These are phyloP conservation scores for Rutidosis leptorrhynchoides DNA, from an alignment of 129 eudicot species.

Conservation along the genomic window DNA sequence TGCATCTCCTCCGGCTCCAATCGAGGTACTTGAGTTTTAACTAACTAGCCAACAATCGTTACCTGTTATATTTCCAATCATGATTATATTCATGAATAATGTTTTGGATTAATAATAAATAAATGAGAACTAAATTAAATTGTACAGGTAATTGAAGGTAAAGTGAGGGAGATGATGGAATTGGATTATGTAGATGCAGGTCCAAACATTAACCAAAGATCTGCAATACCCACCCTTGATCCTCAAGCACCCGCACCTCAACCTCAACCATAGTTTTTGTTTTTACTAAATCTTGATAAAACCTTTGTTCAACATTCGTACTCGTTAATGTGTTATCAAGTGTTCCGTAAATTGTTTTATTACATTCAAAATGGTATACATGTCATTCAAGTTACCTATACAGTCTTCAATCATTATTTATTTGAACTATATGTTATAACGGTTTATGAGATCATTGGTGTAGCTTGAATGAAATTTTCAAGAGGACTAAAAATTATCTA, in stretches of 20 bases:
- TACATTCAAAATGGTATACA: too few relatives aligned
- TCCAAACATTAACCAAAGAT: constrained; percentile 37
- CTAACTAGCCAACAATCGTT: neutral
- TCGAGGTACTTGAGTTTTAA: constrained; percentile 22
- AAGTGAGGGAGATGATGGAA: constrained; percentile 30
- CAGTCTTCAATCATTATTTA: too few relatives aligned
- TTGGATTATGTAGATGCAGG: constrained; percentile 43
- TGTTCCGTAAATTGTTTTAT: neutral
- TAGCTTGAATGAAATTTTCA: too few relatives aligned
- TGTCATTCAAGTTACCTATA: neutral
- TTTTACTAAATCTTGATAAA: neutral
- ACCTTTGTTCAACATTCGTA: too few relatives aligned
- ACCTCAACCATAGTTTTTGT: constrained; percentile 2
- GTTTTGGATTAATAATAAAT: neutral
- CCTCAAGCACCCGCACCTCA: constrained; percentile 35
- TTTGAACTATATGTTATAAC: neutral
- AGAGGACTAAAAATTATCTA: too few relatives aligned
- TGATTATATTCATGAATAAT: neutral
- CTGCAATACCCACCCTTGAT: constrained; percentile 30
- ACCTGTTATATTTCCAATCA: neutral
- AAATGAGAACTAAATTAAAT: too few relatives aligned
- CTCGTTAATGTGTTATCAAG: too few relatives aligned
- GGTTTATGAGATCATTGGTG: too few relatives aligned
- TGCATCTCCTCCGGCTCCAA: constrained; percentile 19
- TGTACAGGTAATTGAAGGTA: constrained; percentile 27